Evolutionary conservation across 306 rosid species (phyloP), one percentile per base, ranked within the genome.

Genomic region (Citrullus colocynthis): DNA sequence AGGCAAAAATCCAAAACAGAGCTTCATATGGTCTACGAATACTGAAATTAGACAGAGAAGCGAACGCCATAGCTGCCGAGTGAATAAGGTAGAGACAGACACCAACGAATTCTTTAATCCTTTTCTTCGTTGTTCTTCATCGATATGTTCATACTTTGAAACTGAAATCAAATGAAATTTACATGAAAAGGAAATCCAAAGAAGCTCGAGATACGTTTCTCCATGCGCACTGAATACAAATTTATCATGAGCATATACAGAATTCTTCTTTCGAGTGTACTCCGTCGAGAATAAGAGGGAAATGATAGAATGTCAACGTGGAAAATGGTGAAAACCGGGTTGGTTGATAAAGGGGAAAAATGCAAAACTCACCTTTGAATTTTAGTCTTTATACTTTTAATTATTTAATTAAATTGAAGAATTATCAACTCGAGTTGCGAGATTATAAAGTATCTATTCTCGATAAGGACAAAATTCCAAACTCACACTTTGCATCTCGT

Each of bases 21-120:
- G 41, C 80, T 48, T 73, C 66, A 41, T n/a, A 69, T 32, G 74
- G 73, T 67, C 84, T 79, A 74, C 71, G 55, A 77, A 55, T 5
- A 16, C 24, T 63, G 45, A 41, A 62, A 75, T 73, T 61, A 39
- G 58, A 57, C 24, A 54, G 34, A 65, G 72, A 65, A 63, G 64
- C 36, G 4, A 77, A 62, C 83, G 62, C 87, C 90, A 87, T 87
- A 37, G 58, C 76, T 21, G 39, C 17, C 14, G 15, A 57, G 78
- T 77, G 82, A 32, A 57, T 62, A 41, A 57, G 56, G 21, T 20
- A 36, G 69, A 36, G 7, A 61, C 49, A 48, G 9, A 67, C 56
- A 55, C 76, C 52, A 73, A 10, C 6, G 62, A 78, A 55, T 83
- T 62, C 36, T 36, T 67, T 66, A 74, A 71, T 49, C 56, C 69